A percentile compares a stretch with the other conserved stretches of the same genome.
These are phyloP conservation scores for Arachnopeziza araneosa DNA, from an alignment of 2,329 filamentous ascomycete species.

Conservation along the genomic window DNA sequence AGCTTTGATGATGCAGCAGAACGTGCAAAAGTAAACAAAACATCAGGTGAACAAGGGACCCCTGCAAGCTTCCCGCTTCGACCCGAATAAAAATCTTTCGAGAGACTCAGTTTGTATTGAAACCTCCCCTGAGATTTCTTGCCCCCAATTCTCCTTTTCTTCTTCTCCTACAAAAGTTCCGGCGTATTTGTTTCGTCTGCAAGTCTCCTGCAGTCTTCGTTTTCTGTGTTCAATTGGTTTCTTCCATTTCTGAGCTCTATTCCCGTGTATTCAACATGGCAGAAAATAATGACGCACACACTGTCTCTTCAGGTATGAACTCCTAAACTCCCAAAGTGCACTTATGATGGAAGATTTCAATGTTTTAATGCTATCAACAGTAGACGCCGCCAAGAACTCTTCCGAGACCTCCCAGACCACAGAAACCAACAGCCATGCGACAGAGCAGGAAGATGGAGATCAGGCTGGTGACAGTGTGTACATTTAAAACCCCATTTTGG, in stretches of 20 bases:
- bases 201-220: constrained; percentile 4
- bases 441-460: constrained; percentile 19
- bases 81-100: not conserved
- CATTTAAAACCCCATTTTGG: not conserved
- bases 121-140: not conserved
- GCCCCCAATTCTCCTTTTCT: not conserved
- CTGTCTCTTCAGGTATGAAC: constrained; percentile 23
- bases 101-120: not conserved
- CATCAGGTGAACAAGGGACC: not conserved
- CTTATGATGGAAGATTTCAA: not conserved
- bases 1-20: not conserved
- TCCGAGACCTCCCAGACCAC: constrained; percentile 16
- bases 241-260: constrained; percentile 10
- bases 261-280: constrained; percentile 22
- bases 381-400: constrained; percentile 17
- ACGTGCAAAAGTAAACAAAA: not conserved
- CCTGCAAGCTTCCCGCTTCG: not conserved
- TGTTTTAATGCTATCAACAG: constrained; percentile 1
- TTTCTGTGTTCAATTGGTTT: constrained; percentile 5
- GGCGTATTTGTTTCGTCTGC: constrained; percentile 12
- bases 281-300: constrained; percentile 27
- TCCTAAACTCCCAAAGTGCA: not conserved
- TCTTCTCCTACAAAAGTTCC: not conserved
- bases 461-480: constrained; percentile 27
- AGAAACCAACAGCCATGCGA: constrained; percentile 17